Percentiles rank a stretch among this genome's conserved stretches.
Evolutionary conservation across 1,139 yeast genomes (phyloP).

Genomic region (Suhomyces maxii): DNA sequence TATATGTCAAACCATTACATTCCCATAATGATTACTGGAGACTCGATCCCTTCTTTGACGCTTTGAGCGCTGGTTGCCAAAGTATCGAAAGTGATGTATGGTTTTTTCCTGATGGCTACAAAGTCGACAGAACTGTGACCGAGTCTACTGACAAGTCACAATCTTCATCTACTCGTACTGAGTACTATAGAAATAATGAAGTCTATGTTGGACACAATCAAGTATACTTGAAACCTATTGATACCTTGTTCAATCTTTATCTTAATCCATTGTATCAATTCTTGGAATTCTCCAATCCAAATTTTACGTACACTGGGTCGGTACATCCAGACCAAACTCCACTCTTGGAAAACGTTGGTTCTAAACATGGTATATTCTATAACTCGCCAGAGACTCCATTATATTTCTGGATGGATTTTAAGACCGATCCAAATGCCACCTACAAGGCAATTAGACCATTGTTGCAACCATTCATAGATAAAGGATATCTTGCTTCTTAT

Average conservation of each 20-base stretch:
- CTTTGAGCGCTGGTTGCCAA: conserved; percentile 55
- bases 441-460: conserved; percentile 30
- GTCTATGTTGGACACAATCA: conserved; percentile 71
- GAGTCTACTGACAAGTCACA: conserved; percentile 17
- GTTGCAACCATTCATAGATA: conserved; percentile 34
- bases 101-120: conserved; percentile 39
- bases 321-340: conserved; percentile 9
- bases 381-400: conserved; percentile 42
- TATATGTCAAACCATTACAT: conserved; percentile 54
- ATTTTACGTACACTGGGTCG: conserved; percentile 13
- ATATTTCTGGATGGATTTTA: conserved; percentile 46
- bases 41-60: conserved; percentile 58
- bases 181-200: conserved; percentile 29
- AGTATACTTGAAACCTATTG: conserved; percentile 41
- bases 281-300: conserved; percentile 47
- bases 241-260: conserved; percentile 53
- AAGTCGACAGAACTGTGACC: conserved; percentile 25
- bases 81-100: conserved; percentile 77
- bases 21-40: conserved; percentile 83
- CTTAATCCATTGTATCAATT: conserved; percentile 52
- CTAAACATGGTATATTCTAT: conserved; percentile 36
- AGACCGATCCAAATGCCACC: conserved; percentile 37
- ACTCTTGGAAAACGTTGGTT: conserved; percentile 12
- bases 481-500: conserved; percentile 35
- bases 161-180: conserved; percentile 14